Conservation (phyloP, 352 stramenopile genomes). For the Stephanocyclus meneghinianus region DNA sequence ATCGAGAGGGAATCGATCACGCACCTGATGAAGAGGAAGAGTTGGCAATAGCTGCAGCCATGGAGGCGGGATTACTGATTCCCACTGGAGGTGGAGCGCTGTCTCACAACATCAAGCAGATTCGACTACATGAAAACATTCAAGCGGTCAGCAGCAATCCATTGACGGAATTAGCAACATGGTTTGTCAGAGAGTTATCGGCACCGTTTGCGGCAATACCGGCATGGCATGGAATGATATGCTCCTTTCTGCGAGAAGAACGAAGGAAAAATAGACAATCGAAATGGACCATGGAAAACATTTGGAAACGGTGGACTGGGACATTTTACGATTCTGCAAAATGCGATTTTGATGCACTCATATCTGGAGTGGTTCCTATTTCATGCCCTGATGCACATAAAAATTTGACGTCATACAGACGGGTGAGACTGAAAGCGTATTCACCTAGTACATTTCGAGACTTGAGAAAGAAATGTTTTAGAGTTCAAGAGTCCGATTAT, state of each 20-base stretch:
- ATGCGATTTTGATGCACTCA: slow-evolving; percentile 37
- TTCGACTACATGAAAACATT: background rate
- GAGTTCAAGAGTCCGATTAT: slow-evolving; percentile 62
- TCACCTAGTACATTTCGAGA: slow-evolving; percentile 62
- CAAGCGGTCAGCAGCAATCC: slow-evolving; percentile 10
- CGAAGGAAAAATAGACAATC: slow-evolving; percentile 20
- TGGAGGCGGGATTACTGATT: slow-evolving; percentile 37
- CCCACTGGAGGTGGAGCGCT: slow-evolving; percentile 15
- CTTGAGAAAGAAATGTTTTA: slow-evolving; percentile 65
- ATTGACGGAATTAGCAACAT: slow-evolving; percentile 18
- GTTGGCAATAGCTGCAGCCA: slow-evolving; percentile 21
- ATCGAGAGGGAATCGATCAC: slow-evolving; percentile 18
- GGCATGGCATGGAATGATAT: slow-evolving; percentile 36
- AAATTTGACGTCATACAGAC: slow-evolving; percentile 1
- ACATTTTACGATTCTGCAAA: slow-evolving; percentile 19
- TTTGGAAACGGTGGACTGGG: slow-evolving; percentile 21
- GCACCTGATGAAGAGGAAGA: slow-evolving; percentile 15
- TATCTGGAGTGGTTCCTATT: slow-evolving; percentile 32
- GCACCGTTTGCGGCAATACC: slow-evolving; percentile 44
- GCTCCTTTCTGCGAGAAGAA: slow-evolving; percentile 28
- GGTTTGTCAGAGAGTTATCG: slow-evolving; percentile 43
- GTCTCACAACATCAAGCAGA: background rate
- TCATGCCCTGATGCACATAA: background rate
- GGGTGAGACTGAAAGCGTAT: slow-evolving; percentile 52
- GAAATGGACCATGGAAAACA: slow-evolving; percentile 18